Evolutionary conservation across 2,329 filamentous ascomycete species (phyloP), one percentile per base, ranked within the genome.

Genomic region (Colletotrichum sp.): DNA sequence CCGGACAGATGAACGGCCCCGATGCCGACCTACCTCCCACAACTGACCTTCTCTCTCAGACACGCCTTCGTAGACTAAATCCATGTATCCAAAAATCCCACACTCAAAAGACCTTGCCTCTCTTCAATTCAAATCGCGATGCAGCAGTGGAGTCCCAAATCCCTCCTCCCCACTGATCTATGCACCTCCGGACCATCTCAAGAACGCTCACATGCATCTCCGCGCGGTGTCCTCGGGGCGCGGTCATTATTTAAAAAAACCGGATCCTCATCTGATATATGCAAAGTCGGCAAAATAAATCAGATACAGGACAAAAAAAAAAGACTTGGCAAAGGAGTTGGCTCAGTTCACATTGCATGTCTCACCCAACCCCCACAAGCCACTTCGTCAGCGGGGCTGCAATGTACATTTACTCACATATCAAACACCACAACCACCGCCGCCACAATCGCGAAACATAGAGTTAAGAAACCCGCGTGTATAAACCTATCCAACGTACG

Each of bases 371-470:
- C 44, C n/a, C n/a, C n/a, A 5, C 44, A 52, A 52, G 44, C n/a
- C 44, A 52, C 44, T 52, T 52, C n/a, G 44, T 52, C 44, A 52
- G 44, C 44, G 44, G n/a, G 44, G n/a, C 44, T 48, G 39, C 39
- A 9, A n/a, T 52, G n/a, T 22, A 1, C n/a, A 52, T 52, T 34
- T 13, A 13, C 32, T 36, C 36, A 39, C 34, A 39, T 16, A 36
- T 48, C 39, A 48, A n/a, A 13, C 9, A 48, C 10, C n/a, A 52
- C n/a, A n/a, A n/a, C 6, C 6, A 22, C 44, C 36, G 0, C 36
- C 0, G 0, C 8, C 18, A 48, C 39, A 18, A 0, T 48, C 39
- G 18, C 24, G 0, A 18, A 26, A 0, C 55, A 59, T 0, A 10
- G 0, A 48, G 18, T n/a, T n/a, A 60, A 32, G 9, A 32, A 60